phyloP scores from a whole-genome alignment of 2,329 filamentous ascomycete genomes.

The Blumeriella jaapii region DNA sequence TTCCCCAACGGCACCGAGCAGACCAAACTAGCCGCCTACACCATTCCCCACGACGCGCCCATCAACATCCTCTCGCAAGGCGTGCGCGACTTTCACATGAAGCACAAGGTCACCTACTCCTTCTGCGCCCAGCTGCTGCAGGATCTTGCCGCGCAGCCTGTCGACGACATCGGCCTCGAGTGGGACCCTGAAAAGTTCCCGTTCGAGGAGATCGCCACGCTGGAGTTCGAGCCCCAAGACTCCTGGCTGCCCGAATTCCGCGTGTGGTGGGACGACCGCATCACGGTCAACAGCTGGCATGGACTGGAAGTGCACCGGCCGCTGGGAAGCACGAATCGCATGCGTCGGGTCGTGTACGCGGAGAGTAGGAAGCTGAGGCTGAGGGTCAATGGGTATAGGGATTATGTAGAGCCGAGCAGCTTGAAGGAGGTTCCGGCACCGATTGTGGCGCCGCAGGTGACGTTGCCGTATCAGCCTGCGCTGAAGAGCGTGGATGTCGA shows the following conservation, averaged over 20 bases:
- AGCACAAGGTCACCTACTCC: constrained; percentile 13
- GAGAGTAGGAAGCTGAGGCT: constrained; percentile 15
- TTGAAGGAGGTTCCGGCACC: constrained; percentile 3
- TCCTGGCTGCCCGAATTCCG: constrained; percentile 13
- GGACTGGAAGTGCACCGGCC: constrained; percentile 12
- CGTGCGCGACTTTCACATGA: constrained; percentile 10
- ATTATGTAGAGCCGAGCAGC: constrained; percentile 11
- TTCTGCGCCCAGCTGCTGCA: constrained; percentile 15
- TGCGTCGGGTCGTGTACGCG: constrained; percentile 15
- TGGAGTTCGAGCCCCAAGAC: constrained; percentile 14
- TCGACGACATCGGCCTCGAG: constrained; percentile 11
- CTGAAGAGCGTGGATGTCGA: constrained; percentile 4
- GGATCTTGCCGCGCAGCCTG: constrained; percentile 9
- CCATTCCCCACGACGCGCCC: constrained; percentile 10
- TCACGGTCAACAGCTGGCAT: constrained; percentile 13
- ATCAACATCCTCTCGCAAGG: constrained; percentile 13
- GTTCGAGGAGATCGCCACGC: constrained; percentile 12
- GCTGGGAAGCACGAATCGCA: constrained; percentile 11
- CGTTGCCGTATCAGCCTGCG: constrained; percentile 7
- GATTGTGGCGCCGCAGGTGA: constrained; percentile 5
- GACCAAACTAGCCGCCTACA: constrained; percentile 7
- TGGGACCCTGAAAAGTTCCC: constrained; percentile 12
- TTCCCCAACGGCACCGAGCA: constrained; percentile 11
- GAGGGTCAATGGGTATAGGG: constrained; percentile 14
- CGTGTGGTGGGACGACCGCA: constrained; percentile 15